A percentile compares a stretch with the other conserved stretches of the same genome.
phyloP scores from a whole-genome alignment of 257 asterid genomes.

The Lavandula angustifolia region DNA sequence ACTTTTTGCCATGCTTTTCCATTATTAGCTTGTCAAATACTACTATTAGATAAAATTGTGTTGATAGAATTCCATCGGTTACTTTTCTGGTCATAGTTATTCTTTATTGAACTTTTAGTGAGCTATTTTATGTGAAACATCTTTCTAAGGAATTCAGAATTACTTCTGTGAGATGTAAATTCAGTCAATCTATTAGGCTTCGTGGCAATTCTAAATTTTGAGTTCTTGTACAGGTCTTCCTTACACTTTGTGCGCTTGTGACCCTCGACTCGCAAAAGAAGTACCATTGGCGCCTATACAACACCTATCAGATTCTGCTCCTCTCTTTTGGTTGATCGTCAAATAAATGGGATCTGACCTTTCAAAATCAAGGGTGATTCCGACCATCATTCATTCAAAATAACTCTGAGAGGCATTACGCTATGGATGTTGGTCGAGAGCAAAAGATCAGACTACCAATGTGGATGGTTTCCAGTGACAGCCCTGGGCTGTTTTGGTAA shows the following conservation, averaged over 20 bases:
- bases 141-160: neutral
- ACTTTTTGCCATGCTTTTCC: conserved; percentile 7
- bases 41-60: conserved; percentile 1
- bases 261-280: conserved; percentile 92
- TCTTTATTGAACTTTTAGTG: conserved; percentile 6
- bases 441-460: conserved; percentile 44
- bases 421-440: conserved; percentile 39
- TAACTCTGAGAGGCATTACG: conserved; percentile 46
- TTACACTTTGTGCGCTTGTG: conserved; percentile 72
- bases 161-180: conserved; percentile 14
- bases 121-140: conserved; percentile 16
- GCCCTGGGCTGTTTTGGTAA: conserved; percentile 97
- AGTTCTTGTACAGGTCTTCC: conserved; percentile 62
- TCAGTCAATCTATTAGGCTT: conserved; percentile 22
- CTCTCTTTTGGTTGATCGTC: conserved; percentile 70
- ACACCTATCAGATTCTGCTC: conserved; percentile 75
- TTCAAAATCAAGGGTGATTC: conserved; percentile 43
- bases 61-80: neutral
- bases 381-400: conserved; percentile 33
- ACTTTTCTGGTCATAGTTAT: conserved; percentile 23
- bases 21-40: conserved; percentile 20
- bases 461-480: conserved; percentile 56
- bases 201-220: conserved; percentile 33
- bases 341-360: conserved; percentile 49
- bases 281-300: conserved; percentile 63